Base-by-base conservation (phyloP, 768 basidiomycete species). In the Termitomyces sp. region DNA sequence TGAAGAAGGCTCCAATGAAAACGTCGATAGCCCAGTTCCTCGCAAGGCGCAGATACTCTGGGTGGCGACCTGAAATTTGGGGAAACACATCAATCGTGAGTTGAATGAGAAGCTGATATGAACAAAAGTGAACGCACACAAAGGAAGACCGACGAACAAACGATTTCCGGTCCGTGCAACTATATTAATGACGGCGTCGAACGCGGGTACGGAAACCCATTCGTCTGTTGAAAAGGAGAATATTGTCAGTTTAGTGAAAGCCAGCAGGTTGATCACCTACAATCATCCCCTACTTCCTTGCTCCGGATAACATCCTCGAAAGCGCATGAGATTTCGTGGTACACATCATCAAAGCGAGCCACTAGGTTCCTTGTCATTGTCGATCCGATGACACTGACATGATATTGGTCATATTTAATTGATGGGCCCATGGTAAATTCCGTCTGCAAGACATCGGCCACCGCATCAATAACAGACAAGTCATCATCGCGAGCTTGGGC, bases 321-420 rank as follows among this genome's bases (percentile, higher is more conserved):
- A 23, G 44, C 42, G 21, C 21, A 21, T 27, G 38, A 19, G 27
- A 54, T 54, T 27, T 54, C 43, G 23, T 54, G 44, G n/a, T 46
- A 54, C 6, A 54, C 23, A 27, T 54, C 54, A 10, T 54, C 54
- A 37, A 54, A 54, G 3, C 44, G 54, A 9, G 54, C 54, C 2
- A 47, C 54, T 5, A 54, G n/a, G 43, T 54, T 54, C 43, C 54
- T 54, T 21, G 54, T 54, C 42, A 54, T 35, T 11, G 54, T 54
- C 9, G 54, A 47, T 25, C 32, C 32, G 9, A 54, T 54, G 29
- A 54, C 25, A 14, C 31, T n/a, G 2, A 54, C 54, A 37, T 54
- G 54, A 35, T 54, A 54, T n/a, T 46, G 54, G 35, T 54, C 54
- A 19, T 54, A 54, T 37, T 35, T 35, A 2, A 54, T 46, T 7